Conservation (phyloP, 148 eudicot species). For the Linanthus parryae region DNA sequence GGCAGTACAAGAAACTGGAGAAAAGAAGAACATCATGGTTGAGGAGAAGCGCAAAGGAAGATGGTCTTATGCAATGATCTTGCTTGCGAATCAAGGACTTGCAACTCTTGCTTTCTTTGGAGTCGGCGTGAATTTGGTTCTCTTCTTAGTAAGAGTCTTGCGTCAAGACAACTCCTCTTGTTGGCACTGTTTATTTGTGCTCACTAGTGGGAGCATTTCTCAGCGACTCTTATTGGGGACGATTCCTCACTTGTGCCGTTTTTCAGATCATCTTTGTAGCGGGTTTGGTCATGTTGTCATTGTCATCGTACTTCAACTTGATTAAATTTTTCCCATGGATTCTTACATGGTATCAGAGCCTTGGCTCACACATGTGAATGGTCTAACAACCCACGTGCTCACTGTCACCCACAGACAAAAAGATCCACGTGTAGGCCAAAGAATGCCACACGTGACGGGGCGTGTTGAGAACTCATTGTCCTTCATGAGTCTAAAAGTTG, state of each 20-base stretch:
- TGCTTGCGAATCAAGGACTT: constrained; percentile 83
- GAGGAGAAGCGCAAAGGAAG: constrained; percentile 39
- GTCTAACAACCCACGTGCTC: no score
- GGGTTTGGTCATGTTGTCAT: constrained; percentile 58
- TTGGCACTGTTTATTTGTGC: constrained; percentile 87
- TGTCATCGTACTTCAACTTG: constrained; percentile 56
- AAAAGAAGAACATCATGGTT: no score
- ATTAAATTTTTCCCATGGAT: no score
- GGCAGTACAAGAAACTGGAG: no score
- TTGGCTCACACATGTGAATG: no score
- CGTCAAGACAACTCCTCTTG: constrained; percentile 72
- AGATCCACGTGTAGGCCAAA: no score
- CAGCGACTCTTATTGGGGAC: constrained; percentile 97
- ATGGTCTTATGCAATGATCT: constrained; percentile 43
- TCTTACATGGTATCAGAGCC: no score
- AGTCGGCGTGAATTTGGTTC: constrained; percentile 83
- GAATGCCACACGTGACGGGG: no score
- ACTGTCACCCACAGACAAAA: no score
- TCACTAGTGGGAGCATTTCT: constrained; percentile 87
- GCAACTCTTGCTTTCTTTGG: constrained; percentile 89
- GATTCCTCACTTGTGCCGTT: constrained; percentile 73
- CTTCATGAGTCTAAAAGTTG: no score
- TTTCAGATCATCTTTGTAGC: constrained; percentile 60
- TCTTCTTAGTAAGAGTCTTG: constrained; percentile 77
- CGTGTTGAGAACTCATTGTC: no score